These are phyloP conservation scores for Nelumbo lutea DNA, from an alignment of 164 flowering plant genomes.

Conservation along the genomic window DNA sequence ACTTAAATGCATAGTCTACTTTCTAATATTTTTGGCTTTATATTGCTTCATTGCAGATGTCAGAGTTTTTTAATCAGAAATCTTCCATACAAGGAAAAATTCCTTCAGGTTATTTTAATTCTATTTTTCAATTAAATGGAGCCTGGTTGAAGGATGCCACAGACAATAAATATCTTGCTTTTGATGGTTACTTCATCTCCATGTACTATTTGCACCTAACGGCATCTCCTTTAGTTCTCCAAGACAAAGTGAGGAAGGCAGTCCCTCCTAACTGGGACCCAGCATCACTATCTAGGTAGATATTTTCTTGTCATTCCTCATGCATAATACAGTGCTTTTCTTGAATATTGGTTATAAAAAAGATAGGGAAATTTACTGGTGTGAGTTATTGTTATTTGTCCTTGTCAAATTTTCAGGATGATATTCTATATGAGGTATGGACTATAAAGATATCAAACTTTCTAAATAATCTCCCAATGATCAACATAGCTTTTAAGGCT, in stretches of 20 bases:
- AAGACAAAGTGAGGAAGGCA: constrained; percentile 67
- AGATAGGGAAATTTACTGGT: neutral
- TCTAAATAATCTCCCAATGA: no score
- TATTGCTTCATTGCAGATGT: constrained; percentile 52
- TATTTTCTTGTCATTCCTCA: constrained; percentile 3
- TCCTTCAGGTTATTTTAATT: constrained; percentile 83
- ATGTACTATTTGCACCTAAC: constrained; percentile 71
- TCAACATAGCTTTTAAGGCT: no score
- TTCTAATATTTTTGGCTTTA: neutral
- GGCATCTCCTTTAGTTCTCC: constrained; percentile 60
- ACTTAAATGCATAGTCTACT: neutral
- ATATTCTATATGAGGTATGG: neutral
- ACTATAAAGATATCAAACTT: no score
- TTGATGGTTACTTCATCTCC: constrained; percentile 86
- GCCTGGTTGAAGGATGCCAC: constrained; percentile 77
- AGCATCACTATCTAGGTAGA: constrained; percentile 56
- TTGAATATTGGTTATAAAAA: neutral
- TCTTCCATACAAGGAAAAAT: constrained; percentile 79
- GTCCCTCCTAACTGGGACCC: constrained; percentile 70
- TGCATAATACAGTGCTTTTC: neutral
- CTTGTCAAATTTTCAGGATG: neutral
- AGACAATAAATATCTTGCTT: constrained; percentile 71
- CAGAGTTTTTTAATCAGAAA: constrained; percentile 86
- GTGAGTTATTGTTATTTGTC: neutral
- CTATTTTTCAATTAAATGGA: constrained; percentile 72